A percentile compares a stretch with the other conserved stretches of the same genome.
These are phyloP conservation scores for Anaeromyces robustus DNA, from an alignment of 192 early-diverging fungal genomes.

Conservation along the genomic window DNA sequence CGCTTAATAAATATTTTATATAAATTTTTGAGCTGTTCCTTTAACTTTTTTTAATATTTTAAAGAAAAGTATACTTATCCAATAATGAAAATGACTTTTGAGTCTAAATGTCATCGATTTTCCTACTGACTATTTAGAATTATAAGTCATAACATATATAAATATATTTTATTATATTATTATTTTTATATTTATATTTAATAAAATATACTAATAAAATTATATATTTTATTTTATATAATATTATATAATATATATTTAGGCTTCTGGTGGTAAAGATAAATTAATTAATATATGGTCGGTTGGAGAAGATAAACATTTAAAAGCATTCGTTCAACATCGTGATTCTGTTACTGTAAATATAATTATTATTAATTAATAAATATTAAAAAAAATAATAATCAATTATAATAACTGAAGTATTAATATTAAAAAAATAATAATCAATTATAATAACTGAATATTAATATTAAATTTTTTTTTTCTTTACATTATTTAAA, in stretches of 20 bases:
- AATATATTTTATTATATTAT: too few relatives aligned
- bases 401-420: not conserved
- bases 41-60: not conserved
- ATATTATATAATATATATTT: not conserved
- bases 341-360: slow-evolving; percentile 69
- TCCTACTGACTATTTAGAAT: not conserved
- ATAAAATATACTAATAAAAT: too few relatives aligned
- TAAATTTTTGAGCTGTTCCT: slow-evolving; percentile 21
- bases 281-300: slow-evolving; percentile 88
- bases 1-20: not conserved
- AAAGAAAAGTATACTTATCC: not conserved
- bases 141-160: not conserved
- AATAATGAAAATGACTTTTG: not conserved
- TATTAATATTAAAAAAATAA: not conserved
- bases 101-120: not conserved
- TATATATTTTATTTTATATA: too few relatives aligned
- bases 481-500: too few relatives aligned
- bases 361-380: too few relatives aligned
- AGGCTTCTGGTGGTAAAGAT: slow-evolving; percentile 80
- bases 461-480: too few relatives aligned
- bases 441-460: too few relatives aligned
- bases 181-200: too few relatives aligned
- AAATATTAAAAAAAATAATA: not conserved
- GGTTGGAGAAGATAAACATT: slow-evolving; percentile 50
- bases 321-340: slow-evolving; percentile 73